Conservation (phyloP, 768 basidiomycete genomes). For the Rhodocollybia butyracea region DNA sequence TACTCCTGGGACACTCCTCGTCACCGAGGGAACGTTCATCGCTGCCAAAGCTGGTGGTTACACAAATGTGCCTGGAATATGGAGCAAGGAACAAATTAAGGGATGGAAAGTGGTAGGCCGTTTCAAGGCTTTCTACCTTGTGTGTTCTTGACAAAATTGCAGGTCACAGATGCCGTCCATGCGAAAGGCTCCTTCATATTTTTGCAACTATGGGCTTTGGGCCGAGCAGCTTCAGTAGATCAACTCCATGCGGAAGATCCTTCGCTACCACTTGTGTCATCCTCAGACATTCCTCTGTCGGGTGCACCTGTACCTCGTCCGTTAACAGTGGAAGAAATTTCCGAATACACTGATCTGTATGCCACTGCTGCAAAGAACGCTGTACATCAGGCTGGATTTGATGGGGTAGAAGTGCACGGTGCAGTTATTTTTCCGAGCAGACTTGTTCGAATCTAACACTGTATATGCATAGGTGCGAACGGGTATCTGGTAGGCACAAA, state of each 20-base stretch:
- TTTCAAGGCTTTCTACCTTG: neutral
- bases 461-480: too few species aligned
- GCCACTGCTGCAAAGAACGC: constrained; percentile 41
- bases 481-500: too few species aligned
- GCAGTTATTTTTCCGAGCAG: constrained; percentile 2
- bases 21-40: constrained; percentile 53
- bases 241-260: constrained; percentile 7
- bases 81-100: constrained; percentile 47
- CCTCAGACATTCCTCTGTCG: constrained; percentile 15
- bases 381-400: constrained; percentile 45
- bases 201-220: constrained; percentile 36
- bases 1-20: constrained; percentile 44
- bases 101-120: constrained; percentile 40
- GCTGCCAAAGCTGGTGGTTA: constrained; percentile 41
- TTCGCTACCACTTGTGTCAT: constrained; percentile 16
- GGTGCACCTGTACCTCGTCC: constrained; percentile 19
- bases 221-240: constrained; percentile 1
- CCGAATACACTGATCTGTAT: constrained; percentile 33
- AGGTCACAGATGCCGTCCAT: constrained; percentile 48
- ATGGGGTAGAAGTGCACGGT: constrained; percentile 43
- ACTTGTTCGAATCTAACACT: too few species aligned
- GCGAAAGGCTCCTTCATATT: constrained; percentile 42
- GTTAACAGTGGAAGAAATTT: constrained; percentile 34
- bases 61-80: constrained; percentile 51
- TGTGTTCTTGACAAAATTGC: neutral